Evolutionary conservation across 805 yeast genomes (phyloP).

Genomic region (Yarrowia yakushimensis): DNA sequence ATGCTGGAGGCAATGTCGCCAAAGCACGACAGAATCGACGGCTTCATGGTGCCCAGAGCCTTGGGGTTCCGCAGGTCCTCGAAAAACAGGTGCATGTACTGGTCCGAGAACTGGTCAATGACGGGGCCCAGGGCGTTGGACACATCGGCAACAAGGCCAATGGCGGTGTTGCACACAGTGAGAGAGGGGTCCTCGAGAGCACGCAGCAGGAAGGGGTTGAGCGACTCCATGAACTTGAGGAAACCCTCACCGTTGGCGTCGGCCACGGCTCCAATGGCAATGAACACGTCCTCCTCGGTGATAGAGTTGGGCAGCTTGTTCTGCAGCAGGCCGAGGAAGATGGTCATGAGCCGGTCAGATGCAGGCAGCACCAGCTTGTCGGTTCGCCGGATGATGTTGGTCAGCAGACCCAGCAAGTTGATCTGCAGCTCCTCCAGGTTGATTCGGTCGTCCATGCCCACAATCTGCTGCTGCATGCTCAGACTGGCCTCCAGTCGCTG

Average conservation of each 20-base stretch:
- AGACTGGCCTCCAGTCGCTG: conserved; percentile 69
- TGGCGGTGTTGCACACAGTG: conserved; percentile 82
- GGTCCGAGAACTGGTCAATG: conserved; percentile 70
- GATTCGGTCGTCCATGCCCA: conserved; percentile 65
- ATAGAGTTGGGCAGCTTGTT: conserved; percentile 62
- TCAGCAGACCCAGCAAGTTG: conserved; percentile 67
- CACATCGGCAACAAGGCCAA: conserved; percentile 92
- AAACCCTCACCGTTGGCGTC: conserved; percentile 71
- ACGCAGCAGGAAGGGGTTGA: conserved; percentile 74
- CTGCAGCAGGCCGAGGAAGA: conserved; percentile 71
- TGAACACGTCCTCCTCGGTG: conserved; percentile 91
- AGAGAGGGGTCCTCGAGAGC: conserved; percentile 82
- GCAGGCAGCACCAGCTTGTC: conserved; percentile 61
- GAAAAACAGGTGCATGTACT: conserved; percentile 81
- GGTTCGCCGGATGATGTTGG: conserved; percentile 79
- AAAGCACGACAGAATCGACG: conserved; percentile 84
- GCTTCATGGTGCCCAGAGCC: conserved; percentile 77
- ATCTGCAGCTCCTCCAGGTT: conserved; percentile 86
- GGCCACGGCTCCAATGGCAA: conserved; percentile 87
- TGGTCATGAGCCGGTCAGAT: conserved; percentile 79
- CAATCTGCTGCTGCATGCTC: conserved; percentile 53
- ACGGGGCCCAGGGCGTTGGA: conserved; percentile 78
- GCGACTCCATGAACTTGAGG: conserved; percentile 70
- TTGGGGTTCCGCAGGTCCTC: conserved; percentile 61
- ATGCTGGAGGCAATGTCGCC: conserved; percentile 93